A percentile compares a stretch with the other conserved stretches of the same genome.
Evolutionary conservation across 805 yeast genomes (phyloP).

Genomic region (Myxozyma udenii): DNA sequence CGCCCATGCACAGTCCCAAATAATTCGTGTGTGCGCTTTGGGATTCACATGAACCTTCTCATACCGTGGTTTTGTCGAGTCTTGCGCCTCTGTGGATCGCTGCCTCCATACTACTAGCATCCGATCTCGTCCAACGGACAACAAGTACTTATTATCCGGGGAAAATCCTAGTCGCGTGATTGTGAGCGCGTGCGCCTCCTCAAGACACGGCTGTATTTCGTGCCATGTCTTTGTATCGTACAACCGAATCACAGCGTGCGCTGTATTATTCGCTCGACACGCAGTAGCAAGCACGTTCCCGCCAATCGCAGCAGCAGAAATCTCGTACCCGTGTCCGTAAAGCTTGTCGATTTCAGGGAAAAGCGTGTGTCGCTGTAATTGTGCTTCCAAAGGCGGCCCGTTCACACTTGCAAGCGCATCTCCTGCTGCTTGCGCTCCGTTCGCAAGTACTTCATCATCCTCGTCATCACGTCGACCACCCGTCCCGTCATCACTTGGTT

Average conservation of each 20-base stretch:
- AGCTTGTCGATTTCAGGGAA: constrained; percentile 95
- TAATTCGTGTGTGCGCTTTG: constrained; percentile 85
- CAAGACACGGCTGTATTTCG: constrained; percentile 50
- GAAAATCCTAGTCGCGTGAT: constrained; percentile 81
- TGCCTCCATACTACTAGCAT: constrained; percentile 69
- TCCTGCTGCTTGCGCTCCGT: constrained; percentile 46
- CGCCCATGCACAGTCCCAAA: constrained; percentile 94
- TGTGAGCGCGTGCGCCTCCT: constrained; percentile 75
- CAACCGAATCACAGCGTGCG: constrained; percentile 81
- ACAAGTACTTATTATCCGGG: constrained; percentile 50
- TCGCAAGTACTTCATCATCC: constrained; percentile 34
- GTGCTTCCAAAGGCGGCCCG: constrained; percentile 82
- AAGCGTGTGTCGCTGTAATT: constrained; percentile 82
- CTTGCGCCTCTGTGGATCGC: constrained; percentile 32
- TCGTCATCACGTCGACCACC: constrained; percentile 41
- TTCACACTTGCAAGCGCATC: constrained; percentile 38
- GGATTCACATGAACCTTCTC: constrained; percentile 45
- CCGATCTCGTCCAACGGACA: constrained; percentile 87
- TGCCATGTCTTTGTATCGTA: constrained; percentile 63
- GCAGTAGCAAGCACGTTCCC: constrained; percentile 73
- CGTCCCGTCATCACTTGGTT: constrained; percentile 1
- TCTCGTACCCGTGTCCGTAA: constrained; percentile 97
- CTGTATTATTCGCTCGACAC: constrained; percentile 79
- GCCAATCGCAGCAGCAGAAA: constrained; percentile 71
- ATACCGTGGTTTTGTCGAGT: constrained; percentile 24